These are phyloP conservation scores for Erodium chrysanthum DNA, from an alignment of 441 rosid genomes.

Conservation along the genomic window DNA sequence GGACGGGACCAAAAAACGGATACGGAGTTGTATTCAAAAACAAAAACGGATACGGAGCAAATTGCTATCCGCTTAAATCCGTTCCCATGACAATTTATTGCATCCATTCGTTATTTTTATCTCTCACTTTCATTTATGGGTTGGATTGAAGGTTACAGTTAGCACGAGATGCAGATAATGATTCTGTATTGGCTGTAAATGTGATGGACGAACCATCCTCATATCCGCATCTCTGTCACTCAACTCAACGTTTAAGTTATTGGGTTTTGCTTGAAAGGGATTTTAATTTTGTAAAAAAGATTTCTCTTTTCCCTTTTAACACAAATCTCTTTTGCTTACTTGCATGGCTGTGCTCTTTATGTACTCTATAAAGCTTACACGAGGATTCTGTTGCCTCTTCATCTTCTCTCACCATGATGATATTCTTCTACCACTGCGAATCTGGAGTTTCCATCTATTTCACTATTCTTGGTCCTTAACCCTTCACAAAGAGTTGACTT, in stretches of 20 bases:
- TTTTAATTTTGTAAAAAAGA: not conserved
- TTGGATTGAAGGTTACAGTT: not conserved
- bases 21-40: too few relatives aligned
- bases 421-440: constrained; percentile 23
- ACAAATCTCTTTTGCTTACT: constrained; percentile 24
- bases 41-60: not conserved
- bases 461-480: constrained; percentile 16
- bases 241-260: not conserved
- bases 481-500: constrained; percentile 15
- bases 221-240: not conserved
- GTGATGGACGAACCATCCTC: not conserved
- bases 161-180: not conserved
- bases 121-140: not conserved
- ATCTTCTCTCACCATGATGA: constrained; percentile 26
- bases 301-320: constrained; percentile 5
- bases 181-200: not conserved
- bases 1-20: not conserved
- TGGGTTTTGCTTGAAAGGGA: constrained; percentile 11
- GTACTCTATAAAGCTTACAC: constrained; percentile 52
- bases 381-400: constrained; percentile 41
- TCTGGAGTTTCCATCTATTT: constrained; percentile 19
- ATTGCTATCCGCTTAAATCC: not conserved
- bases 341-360: constrained; percentile 63
- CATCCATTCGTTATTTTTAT: not conserved
- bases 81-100: not conserved